Conservation (phyloP, 1,139 yeast genomes). For the Geotrichum klebahnii region DNA sequence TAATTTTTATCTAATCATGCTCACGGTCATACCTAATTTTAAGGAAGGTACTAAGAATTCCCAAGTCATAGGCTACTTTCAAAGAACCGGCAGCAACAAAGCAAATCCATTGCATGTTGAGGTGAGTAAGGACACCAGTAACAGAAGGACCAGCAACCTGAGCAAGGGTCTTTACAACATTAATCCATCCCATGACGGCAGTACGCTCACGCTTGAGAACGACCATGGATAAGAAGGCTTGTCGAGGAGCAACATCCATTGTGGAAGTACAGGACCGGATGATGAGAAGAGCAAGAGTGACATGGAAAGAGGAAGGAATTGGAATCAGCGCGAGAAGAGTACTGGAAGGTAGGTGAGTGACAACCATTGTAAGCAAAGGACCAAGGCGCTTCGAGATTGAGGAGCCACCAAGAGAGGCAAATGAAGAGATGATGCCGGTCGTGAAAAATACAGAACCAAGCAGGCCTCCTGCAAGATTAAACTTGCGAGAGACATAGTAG, state of each 20-base stretch:
- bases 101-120: constrained; percentile 50
- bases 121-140: constrained; percentile 67
- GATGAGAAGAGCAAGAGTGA: constrained; percentile 41
- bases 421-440: constrained; percentile 56
- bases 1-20: constrained; percentile 8
- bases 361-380: constrained; percentile 69
- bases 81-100: constrained; percentile 62
- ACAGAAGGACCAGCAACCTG: constrained; percentile 75
- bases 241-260: constrained; percentile 91
- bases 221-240: constrained; percentile 65
- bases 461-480: constrained; percentile 33
- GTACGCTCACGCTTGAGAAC: constrained; percentile 65
- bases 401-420: constrained; percentile 69
- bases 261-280: constrained; percentile 57
- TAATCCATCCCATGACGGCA: constrained; percentile 77
- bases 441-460: constrained; percentile 56
- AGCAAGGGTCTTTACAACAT: constrained; percentile 80
- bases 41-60: constrained; percentile 28
- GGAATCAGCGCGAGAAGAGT: constrained; percentile 58
- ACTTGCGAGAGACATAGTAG: constrained; percentile 54
- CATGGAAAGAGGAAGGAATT: constrained; percentile 30
- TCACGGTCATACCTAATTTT: constrained; percentile 15
- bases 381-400: constrained; percentile 63
- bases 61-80: constrained; percentile 37
- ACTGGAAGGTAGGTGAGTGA: constrained; percentile 80